Evolutionary conservation across 371 early-diverging fungal genomes (phyloP), one percentile per base, ranked within the genome.

Genomic region (Agmasoma carcini): DNA sequence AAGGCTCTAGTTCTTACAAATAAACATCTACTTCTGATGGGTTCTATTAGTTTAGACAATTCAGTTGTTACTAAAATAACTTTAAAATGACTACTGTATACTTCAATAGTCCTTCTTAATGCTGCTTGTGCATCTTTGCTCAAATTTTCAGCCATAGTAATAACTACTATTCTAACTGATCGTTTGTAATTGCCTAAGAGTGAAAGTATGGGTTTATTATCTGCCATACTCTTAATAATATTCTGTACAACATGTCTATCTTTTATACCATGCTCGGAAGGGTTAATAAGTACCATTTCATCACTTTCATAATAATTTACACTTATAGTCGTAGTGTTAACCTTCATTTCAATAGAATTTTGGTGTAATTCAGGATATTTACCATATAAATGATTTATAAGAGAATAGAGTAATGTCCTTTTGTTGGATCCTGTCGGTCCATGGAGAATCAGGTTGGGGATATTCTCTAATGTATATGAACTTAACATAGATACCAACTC

Each of bases 71-170:
- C 85, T 53, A 98, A 67, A 60, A 96, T 86, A 20, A 98, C 75
- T 25, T 95, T 83, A 63, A 95, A 78, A 66, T 86, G 88, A 19
- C 71, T 60, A 74, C 85, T 87, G 75, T 96, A 95, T 73, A 88
- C 87, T 76, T 98, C 99, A 89, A 98, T 93, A 1, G 97, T 96
- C 25, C 97, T 79, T 61, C 99, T 81, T 48, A 98, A 80, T 14
- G 88, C 97, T 31, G 89, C 86, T 77, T 97, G 99, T 6, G 97
- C 97, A 56, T 90, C 89, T 55, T 82, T 78, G 11, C 83, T 80
- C 48, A 98, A 78, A 47, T 79, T 69, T 65, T 97, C 94, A 1
- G 96, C 97, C 69, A 94, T 88, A 68, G 88, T 83, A 62, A 98
- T 82, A 36, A 95, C 81, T 9, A 95, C 84, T 12, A 93, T 84